Base-by-base conservation (phyloP, 164 flowering plant genomes). In the Aristolochia fimbriata region DNA sequence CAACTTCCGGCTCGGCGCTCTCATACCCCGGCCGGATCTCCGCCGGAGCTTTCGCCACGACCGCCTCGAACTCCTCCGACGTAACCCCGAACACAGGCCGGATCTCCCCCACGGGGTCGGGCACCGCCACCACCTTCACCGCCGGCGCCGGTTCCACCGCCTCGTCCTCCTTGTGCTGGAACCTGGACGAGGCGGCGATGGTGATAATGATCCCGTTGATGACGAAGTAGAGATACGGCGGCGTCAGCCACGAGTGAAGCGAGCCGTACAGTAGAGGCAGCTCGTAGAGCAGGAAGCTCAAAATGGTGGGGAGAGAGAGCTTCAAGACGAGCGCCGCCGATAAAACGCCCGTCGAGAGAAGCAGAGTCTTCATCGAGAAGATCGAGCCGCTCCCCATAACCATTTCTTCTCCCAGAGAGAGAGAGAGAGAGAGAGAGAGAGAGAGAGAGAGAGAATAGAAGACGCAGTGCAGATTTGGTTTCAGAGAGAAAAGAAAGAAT, bases 171-270 rank as follows among this genome's bases (percentile, higher is more conserved):
- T 58, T 58, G 0, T 68, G 64, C 51, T 66, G 65, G 31, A 82
- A 77, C 76, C 78, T 78, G 12, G 94, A 83, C 6, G 97, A 83
- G 4, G 96, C 94, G 33, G 81, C 88, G 60, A 88, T 86, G 66
- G 83, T 71, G 76, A 88, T 71, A 76, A 91, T 91, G 68, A 91
- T 91, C 51, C 77, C 67, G 69, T 91, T 88, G 68, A 91, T 71
- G 52, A 91, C 68, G 16, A 91, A 65, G 73, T 88, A 91, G 21
- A 91, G 79, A 56, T 85, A 91, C 1, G 97, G 97, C 23, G 92
- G 97, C 15, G 64, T 61, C 13, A 91, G 77, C 78, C 82, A 91
- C 1, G 82, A 73, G 47, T 66, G 66, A 12, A 74, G 22, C 53
- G 49, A 65, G 57, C 57, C 68, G 76, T 80, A 88, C 4, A 84